Evolutionary conservation across 2,329 filamentous ascomycete species (phyloP).

Genomic region (Macrophomina tecta): DNA sequence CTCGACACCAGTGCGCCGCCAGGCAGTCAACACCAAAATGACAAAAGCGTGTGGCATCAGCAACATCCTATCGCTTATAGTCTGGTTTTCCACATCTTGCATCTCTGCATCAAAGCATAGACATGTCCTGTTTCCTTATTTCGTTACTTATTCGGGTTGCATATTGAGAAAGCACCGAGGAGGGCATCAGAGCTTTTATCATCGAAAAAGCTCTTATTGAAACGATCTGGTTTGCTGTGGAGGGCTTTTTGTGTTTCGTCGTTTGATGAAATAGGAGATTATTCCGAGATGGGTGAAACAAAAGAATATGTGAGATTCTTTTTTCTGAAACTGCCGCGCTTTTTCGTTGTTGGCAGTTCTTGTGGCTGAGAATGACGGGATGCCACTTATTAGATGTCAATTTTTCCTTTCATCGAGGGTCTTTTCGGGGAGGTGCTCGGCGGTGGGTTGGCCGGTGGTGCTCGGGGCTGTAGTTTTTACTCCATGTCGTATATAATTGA

Average conservation of each 20-base stretch:
- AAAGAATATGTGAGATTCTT: background rate
- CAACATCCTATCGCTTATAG: conserved; percentile 9
- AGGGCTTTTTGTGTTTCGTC: background rate
- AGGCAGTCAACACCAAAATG: background rate
- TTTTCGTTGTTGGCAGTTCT: too few relatives aligned
- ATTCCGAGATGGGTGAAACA: background rate
- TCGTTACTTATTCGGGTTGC: background rate
- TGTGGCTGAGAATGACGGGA: background rate
- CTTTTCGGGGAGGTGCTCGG: background rate
- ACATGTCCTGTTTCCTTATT: background rate
- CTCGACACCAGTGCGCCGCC: background rate
- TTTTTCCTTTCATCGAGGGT: background rate
- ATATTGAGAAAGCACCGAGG: background rate
- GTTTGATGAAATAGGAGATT: conserved; percentile 11
- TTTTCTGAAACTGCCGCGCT: background rate
- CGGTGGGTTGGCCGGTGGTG: background rate
- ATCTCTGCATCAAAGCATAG: conserved; percentile 15
- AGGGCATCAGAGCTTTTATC: background rate
- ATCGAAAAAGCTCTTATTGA: background rate
- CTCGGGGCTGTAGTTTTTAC: background rate
- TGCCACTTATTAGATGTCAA: background rate
- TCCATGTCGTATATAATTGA: background rate
- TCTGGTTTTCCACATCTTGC: background rate
- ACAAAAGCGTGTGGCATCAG: conserved; percentile 2
- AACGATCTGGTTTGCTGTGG: background rate